These are phyloP conservation scores for Phanerochaete sordida DNA, from an alignment of 768 basidiomycete species.

Conservation along the genomic window DNA sequence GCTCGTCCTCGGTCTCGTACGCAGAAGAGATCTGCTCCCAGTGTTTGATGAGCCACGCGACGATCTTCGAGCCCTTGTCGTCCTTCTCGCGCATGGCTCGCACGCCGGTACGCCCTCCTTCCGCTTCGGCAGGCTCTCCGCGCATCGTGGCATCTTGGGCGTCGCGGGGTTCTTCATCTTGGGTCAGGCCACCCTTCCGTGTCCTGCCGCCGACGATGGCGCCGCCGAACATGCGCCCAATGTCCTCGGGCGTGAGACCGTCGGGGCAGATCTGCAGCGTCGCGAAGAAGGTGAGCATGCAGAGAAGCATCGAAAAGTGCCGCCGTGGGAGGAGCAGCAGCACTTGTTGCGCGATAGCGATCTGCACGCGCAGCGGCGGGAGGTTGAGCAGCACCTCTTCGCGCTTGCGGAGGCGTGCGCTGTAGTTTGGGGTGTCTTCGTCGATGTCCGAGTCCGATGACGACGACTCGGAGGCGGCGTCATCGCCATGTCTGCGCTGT, in stretches of 20 bases:
- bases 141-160: background rate
- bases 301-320: constrained; percentile 38
- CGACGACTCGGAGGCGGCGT: constrained; percentile 4
- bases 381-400: constrained; percentile 25
- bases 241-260: constrained; percentile 40
- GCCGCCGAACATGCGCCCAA: constrained; percentile 44
- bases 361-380: constrained; percentile 17
- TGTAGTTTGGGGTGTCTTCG: constrained; percentile 24
- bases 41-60: constrained; percentile 10
- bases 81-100: background rate
- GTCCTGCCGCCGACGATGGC: constrained; percentile 33
- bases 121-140: background rate
- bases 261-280: constrained; percentile 50
- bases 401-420: constrained; percentile 18
- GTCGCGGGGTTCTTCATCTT: background rate
- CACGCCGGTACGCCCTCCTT: background rate
- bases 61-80: background rate
- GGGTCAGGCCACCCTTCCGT: background rate
- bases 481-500: background rate
- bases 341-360: constrained; percentile 42
- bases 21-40: constrained; percentile 8
- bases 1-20: constrained; percentile 3
- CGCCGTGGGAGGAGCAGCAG: constrained; percentile 46
- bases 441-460: constrained; percentile 33
- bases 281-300: constrained; percentile 46